Percentiles rank a stretch among this genome's conserved stretches.
phyloP scores from a whole-genome alignment of 768 basidiomycete species.

The Rhodotorula babjevae region DNA sequence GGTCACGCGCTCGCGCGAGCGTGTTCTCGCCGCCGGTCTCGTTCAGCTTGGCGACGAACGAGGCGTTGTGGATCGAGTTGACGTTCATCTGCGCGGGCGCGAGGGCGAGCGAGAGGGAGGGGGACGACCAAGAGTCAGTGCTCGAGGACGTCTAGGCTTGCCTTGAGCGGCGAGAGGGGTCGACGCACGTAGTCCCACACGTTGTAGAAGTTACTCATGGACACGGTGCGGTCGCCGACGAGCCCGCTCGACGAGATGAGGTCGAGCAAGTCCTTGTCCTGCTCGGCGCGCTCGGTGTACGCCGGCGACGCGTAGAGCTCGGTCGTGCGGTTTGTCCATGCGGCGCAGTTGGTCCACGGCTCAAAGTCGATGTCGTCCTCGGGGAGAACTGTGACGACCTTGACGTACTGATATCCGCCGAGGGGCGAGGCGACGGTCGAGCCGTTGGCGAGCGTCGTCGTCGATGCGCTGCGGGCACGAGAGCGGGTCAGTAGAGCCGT shows the following conservation, averaged over 20 bases:
- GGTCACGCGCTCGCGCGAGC: slow-evolving; percentile 66
- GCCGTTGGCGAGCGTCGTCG: slow-evolving; percentile 63
- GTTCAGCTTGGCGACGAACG: slow-evolving; percentile 72
- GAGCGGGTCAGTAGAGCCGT: not conserved
- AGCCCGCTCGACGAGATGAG: slow-evolving; percentile 26
- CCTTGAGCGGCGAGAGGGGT: not conserved
- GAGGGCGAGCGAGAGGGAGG: too few relatives aligned
- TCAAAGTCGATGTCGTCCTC: slow-evolving; percentile 33
- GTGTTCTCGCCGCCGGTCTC: slow-evolving; percentile 53
- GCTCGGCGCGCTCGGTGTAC: slow-evolving; percentile 26
- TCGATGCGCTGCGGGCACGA: slow-evolving; percentile 40
- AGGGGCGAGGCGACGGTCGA: slow-evolving; percentile 59
- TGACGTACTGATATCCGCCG: slow-evolving; percentile 55
- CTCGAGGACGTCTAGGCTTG: too few relatives aligned
- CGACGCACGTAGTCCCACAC: slow-evolving; percentile 27
- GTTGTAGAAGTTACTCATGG: slow-evolving; percentile 42
- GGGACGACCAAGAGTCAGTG: slow-evolving; percentile 1
- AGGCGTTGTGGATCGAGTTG: slow-evolving; percentile 72
- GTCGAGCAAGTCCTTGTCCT: slow-evolving; percentile 30
- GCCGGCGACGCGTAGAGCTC: slow-evolving; percentile 56
- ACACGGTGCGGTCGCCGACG: slow-evolving; percentile 37
- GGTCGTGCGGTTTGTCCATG: slow-evolving; percentile 56
- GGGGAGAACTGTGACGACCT: slow-evolving; percentile 52
- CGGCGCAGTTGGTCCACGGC: slow-evolving; percentile 24
- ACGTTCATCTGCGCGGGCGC: slow-evolving; percentile 65